A percentile compares a stretch with the other conserved stretches of the same genome.
These are phyloP conservation scores for Tricholoma saponaceum DNA, from an alignment of 768 basidiomycete species.

Conservation along the genomic window DNA sequence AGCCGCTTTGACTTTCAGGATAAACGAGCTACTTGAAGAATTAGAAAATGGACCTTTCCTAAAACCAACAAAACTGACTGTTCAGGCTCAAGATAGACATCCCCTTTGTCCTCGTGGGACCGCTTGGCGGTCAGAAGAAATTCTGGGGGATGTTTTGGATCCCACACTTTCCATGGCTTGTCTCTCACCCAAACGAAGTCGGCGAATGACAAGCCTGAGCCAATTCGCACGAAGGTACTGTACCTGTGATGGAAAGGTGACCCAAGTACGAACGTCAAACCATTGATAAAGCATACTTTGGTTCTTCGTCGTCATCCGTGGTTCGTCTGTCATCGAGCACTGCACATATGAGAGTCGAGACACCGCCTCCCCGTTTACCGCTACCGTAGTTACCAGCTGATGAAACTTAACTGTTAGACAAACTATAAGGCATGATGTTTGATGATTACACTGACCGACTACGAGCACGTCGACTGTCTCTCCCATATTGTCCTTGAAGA, in stretches of 20 bases:
- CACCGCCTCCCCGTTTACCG: constrained; percentile 81
- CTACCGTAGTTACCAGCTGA: constrained; percentile 85
- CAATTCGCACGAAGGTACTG: constrained; percentile 84
- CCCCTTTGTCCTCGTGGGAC: constrained; percentile 76
- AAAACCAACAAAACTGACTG: constrained; percentile 49
- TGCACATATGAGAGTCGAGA: constrained; percentile 87
- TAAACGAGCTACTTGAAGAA: constrained; percentile 71
- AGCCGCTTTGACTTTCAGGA: constrained; percentile 89
- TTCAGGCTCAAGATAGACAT: constrained; percentile 85
- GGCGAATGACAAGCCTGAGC: constrained; percentile 79
- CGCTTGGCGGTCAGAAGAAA: constrained; percentile 63
- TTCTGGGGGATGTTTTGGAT: constrained; percentile 65
- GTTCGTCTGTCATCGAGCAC: constrained; percentile 70
- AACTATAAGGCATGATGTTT: neutral
- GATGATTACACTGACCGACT: constrained; percentile 51
- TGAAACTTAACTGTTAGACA: neutral
- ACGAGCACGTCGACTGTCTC: constrained; percentile 92
- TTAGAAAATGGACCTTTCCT: neutral
- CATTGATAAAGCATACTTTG: constrained; percentile 42
- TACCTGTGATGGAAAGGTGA: constrained; percentile 47
- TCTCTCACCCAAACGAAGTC: constrained; percentile 84
- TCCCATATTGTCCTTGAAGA: constrained; percentile 77
- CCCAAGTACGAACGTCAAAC: neutral
- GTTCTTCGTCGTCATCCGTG: constrained; percentile 55
- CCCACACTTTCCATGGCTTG: constrained; percentile 82